Base-by-base conservation (phyloP, 495 filamentous ascomycete genomes). In the Aspergillus mulundensis region DNA sequence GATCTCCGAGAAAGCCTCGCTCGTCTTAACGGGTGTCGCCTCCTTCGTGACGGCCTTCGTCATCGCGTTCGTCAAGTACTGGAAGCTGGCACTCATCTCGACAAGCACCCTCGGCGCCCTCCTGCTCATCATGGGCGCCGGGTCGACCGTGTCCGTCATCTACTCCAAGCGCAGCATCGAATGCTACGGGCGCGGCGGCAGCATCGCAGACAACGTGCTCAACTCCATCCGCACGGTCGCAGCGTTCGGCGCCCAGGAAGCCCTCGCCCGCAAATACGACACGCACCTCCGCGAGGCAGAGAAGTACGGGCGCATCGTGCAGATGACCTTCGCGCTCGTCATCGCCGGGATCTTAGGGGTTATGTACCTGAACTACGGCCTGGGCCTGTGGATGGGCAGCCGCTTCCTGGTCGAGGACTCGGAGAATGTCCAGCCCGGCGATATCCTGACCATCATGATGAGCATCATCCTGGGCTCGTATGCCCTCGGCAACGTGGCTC, bases 381-480 rank as follows among this genome's bases (percentile, higher is more conserved):
- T 98, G 41, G 86, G 91, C 25, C 96, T 97, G 76, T 97, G 94
- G 94, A 87, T 91, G 77, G 94, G 94, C 6, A 89, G 86, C 50
- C 77, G 82, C 36, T 96, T 85, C 67, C 64, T 95, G 7, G 85
- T 91, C 0, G 63, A 79, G 2, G 84, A 84, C 2, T 76, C 84
- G 7, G 36, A 32, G n/a, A 32, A 48, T n/a, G 74, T 87, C 30
- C 62, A 68, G 30, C 69, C 82, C 2, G 75, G 73, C 32, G 64
- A 75, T 54, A 59, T 77, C 64, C 67, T 97, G 32, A 97, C 85
- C 6, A 91, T 97, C 59, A 77, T 96, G 72, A 84, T 98, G 78
- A 79, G 88, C n/a, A 86, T 95, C 60, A 87, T 98, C 70, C 91
- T 95, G 56, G 93, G 91, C 38, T 91, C 93, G 1, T 95, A 95